Conservation (phyloP, 2,329 filamentous ascomycete genomes). For the Aaosphaeria arxii region DNA sequence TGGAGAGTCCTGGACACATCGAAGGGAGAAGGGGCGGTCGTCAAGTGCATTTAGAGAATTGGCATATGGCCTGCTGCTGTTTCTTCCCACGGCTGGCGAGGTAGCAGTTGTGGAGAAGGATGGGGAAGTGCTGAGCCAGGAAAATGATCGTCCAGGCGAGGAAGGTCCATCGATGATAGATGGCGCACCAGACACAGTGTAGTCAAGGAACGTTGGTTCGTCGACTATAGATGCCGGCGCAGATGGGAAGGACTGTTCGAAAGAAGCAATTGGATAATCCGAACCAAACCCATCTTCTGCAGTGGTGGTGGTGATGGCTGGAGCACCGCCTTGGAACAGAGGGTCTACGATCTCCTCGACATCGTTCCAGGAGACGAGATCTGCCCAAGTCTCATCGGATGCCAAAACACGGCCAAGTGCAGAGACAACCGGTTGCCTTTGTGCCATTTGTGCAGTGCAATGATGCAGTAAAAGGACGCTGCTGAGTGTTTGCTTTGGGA, state of each 20-base stretch:
- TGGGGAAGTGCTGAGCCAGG: slow-evolving; percentile 18
- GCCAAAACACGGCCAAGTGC: slow-evolving; percentile 11
- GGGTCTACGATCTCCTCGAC: slow-evolving; percentile 23
- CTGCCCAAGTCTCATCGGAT: slow-evolving; percentile 24
- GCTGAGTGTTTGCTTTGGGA: background rate
- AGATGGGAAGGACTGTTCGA: slow-evolving; percentile 21
- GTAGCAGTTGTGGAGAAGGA: slow-evolving; percentile 24
- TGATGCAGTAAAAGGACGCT: background rate
- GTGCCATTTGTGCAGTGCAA: background rate
- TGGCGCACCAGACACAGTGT: slow-evolving; percentile 23
- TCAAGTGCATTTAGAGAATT: slow-evolving; percentile 19
- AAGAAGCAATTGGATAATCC: slow-evolving; percentile 13
- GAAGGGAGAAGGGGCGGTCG: slow-evolving; percentile 12
- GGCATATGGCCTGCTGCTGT: slow-evolving; percentile 16
- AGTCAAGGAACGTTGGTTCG: slow-evolving; percentile 22
- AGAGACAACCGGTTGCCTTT: background rate
- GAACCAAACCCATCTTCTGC: slow-evolving; percentile 6
- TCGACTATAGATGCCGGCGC: slow-evolving; percentile 22
- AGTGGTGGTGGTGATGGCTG: slow-evolving; percentile 6
- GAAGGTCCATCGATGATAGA: slow-evolving; percentile 24
- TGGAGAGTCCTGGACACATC: slow-evolving; percentile 14
- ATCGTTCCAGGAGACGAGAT: slow-evolving; percentile 27
- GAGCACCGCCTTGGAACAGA: slow-evolving; percentile 18
- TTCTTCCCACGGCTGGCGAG: slow-evolving; percentile 20
- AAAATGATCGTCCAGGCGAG: slow-evolving; percentile 19